Conservation (phyloP, 495 filamentous ascomycete species). For the Podospora conica region DNA sequence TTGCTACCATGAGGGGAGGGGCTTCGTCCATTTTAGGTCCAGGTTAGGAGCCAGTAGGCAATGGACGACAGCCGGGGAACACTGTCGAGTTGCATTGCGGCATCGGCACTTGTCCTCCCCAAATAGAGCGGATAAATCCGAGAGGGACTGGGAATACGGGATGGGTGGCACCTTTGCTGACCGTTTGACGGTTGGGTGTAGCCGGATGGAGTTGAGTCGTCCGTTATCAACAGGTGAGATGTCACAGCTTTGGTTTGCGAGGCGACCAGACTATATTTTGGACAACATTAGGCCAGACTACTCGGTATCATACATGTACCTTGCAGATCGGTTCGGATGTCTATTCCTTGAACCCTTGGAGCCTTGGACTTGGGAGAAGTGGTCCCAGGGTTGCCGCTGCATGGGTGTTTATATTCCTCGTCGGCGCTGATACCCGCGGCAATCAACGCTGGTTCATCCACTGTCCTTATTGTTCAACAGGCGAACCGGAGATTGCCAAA, state of each 20-base stretch:
- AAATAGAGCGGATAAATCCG: neutral
- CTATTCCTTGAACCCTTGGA: neutral
- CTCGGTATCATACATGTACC: too few species aligned
- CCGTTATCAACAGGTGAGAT: neutral
- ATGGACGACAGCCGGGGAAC: neutral
- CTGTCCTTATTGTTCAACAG: neutral
- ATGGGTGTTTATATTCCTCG: neutral
- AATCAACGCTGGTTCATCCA: neutral
- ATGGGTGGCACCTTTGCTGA: neutral
- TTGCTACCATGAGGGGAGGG: too few species aligned
- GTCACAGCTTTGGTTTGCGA: too few species aligned
- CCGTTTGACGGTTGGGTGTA: neutral
- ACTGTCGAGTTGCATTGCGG: neutral
- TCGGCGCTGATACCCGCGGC: neutral
- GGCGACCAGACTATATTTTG: neutral
- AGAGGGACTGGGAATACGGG: neutral
- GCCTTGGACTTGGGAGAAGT: neutral
- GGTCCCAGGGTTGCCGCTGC: neutral
- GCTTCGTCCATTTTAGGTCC: too few species aligned
- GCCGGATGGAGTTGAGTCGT: neutral
- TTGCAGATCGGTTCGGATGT: neutral
- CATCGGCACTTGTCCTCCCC: neutral
- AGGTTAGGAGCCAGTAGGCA: too few species aligned
- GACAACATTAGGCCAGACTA: neutral
- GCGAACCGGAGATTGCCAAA: neutral